Conservation (phyloP, 495 filamentous ascomycete species). For the Trichoderma asperelloides region DNA sequence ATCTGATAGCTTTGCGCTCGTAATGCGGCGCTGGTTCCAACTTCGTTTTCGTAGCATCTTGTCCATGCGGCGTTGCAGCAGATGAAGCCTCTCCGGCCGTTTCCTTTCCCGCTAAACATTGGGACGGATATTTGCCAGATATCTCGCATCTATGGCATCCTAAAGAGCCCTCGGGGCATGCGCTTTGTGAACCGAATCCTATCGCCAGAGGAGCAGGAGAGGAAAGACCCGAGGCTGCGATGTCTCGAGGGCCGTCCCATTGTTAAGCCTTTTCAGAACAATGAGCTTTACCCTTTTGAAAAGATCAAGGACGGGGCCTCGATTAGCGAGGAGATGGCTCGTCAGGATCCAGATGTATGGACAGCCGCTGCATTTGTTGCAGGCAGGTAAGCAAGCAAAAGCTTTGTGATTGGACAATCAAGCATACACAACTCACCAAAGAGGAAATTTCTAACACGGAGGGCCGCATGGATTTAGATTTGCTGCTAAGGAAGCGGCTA, state of each 20-base stretch:
- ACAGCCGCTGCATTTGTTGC: constrained; percentile 34
- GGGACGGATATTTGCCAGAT: constrained; percentile 51
- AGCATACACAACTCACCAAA: not conserved
- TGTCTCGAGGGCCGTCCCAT: not conserved
- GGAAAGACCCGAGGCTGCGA: constrained; percentile 8
- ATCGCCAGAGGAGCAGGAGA: constrained; percentile 25
- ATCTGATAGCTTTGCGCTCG: too few species aligned
- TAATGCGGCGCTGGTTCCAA: too few species aligned
- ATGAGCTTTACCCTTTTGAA: not conserved
- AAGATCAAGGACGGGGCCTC: not conserved
- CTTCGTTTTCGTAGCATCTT: not conserved
- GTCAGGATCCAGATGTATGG: constrained; percentile 14
- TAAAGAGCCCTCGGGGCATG: constrained; percentile 16
- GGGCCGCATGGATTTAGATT: constrained; percentile 31
- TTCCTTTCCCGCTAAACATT: constrained; percentile 38
- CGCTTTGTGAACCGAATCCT: constrained; percentile 36
- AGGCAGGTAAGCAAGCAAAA: constrained; percentile 31
- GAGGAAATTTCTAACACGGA: not conserved
- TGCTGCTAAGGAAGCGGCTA: constrained; percentile 57
- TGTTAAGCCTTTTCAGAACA: not conserved
- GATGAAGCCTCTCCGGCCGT: constrained; percentile 17
- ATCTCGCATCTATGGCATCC: constrained; percentile 31
- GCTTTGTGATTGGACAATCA: not conserved
- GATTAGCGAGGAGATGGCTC: not conserved
- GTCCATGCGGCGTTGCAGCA: not conserved